Evolutionary conservation across 2,329 filamentous ascomycete species (phyloP), one percentile per base, ranked within the genome.

Genomic region (Fusarium tanahbumbuense): DNA sequence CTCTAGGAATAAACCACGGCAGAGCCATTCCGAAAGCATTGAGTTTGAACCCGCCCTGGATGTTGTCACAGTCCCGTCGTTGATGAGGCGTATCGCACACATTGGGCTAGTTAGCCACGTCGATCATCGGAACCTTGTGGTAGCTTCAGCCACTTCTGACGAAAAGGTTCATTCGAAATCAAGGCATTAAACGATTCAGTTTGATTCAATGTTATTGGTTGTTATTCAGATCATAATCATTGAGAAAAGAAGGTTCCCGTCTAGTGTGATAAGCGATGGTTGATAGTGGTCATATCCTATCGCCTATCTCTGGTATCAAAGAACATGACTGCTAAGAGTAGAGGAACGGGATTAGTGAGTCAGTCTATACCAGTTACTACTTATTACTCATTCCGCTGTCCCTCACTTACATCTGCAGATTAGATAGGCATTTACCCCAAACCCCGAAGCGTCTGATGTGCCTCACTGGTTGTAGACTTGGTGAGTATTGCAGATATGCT

Each of bases 61-160:
- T 58, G 55, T 54, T 69, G 30, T 65, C 56, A 50, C 67, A 53
- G 25, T 62, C 44, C 16, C 63, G 25, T n/a, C 42, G 27, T 46
- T 70, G 20, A 58, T 28, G 61, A 60, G 44, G 46, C 58, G 56
- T 53, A 67, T 52, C 27, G 25, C 44, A 28, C 28, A 53, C 23
- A 42, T 56, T 68, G 55, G 60, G 57, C 47, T 53, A 71, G 57
- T 27, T 53, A 71, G 57, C 27, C 28, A 67, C 44, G 49, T 71
- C 58, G 42, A 73, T 67, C 54, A 48, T 65, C 27, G 46, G 52
- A 73, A 67, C 60, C 41, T 66, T 58, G 62, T 55, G 28, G 64
- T 41, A 44, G 66, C 61, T 50, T 41, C 46, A 53, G 59, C 54
- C 47, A 75, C 49, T 37, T 57, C 62, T 44, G 60, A 48, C 44